Base-by-base conservation (phyloP, 345 rosid genomes). In the Cardamine resedifolia region DNA sequence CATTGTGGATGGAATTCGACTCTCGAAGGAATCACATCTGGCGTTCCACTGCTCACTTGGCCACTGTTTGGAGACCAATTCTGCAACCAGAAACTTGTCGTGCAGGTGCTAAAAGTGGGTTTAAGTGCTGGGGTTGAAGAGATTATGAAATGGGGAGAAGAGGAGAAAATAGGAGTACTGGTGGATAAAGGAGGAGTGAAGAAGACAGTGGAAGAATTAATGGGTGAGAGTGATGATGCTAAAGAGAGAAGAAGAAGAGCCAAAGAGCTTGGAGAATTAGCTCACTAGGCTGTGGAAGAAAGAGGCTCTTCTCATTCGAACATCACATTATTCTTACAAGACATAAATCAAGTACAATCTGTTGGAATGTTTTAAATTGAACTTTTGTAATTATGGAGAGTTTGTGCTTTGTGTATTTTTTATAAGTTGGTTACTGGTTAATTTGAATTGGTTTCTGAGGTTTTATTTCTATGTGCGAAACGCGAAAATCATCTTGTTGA, bases 281-380 rank as follows among this genome's bases (percentile, higher is more conserved):
- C 88, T 1, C 69, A 56, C 30, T 45, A 47, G 33, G 80, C 90
- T 14, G 81, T 80, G 21, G 78, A 78, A 5, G 45, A 38, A 43
- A 87, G 86, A 6, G 96, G 94, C 8, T 83, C 90, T 26, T 90
- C 94, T n/a, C 57, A 77, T 70, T 14, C 38, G 7, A 83, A 81
- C 61, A 39, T 83, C 34, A 61, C 62, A 27, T 5, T 41, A 4
- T 19, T 85, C 39, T 73, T 85, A 14, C 69, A 78, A 31, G 59
- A 75, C 36, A 70, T 84, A 7, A 60, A 77, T 9, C 44, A 16
- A 34, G 36, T 39, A 43, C 69, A 71, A 28, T 10, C n/a, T n/a
- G n/a, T n/a, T n/a, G n/a, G n/a, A n/a, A n/a, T n/a, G n/a, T n/a
- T n/a, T n/a, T n/a, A n/a, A n/a, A n/a, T n/a, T n/a, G n/a, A n/a